Base-by-base conservation (phyloP, 2,329 filamentous ascomycete genomes). In the Fusarium piperis region DNA sequence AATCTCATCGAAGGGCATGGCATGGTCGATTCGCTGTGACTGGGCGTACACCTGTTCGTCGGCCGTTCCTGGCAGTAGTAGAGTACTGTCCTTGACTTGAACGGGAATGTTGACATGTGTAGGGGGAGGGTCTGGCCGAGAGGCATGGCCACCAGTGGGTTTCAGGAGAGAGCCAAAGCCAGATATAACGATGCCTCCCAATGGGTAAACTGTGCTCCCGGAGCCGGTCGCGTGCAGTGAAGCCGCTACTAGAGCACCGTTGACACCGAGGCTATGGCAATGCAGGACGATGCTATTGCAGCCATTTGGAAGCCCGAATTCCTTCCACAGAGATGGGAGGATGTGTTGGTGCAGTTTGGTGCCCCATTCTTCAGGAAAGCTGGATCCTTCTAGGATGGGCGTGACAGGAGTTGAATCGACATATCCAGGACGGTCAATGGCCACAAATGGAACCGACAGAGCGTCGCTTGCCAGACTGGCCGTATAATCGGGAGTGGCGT, bases 351-450 rank as follows among this genome's bases (percentile, higher is more conserved):
- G 66, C 3, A 75, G 52, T 36, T 52, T 30, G 3, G 20, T 58
- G 1, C 73, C 73, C 63, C 61, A 70, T 67, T 72, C 70, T 38
- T 75, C 48, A 4, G 61, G 68, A 38, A 75, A 75, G 53, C 62
- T 68, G 0, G 73, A 75, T 33, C 59, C 70, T 9, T 68, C 20
- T 7, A 64, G 70, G 23, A 75, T 58, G 2, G 59, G 32, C 4
- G 56, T 46, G 3, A 75, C 44, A 8, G 73, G 62, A 9, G 68
- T 72, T 15, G 73, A 62, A 5, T 62, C 62, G 16, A 36, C 63
- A 61, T 75, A 75, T 26, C 69, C 61, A 1, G 73, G 72, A 16
- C 73, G 72, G 62, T 75, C 68, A 58, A 75, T 72, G 20, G 73
- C 68, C 15, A 75, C 59, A 41, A 75, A 75, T 0, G 73, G 72